Evolutionary conservation across 768 basidiomycete species (phyloP).

Genomic region (Lactarius vividus): DNA sequence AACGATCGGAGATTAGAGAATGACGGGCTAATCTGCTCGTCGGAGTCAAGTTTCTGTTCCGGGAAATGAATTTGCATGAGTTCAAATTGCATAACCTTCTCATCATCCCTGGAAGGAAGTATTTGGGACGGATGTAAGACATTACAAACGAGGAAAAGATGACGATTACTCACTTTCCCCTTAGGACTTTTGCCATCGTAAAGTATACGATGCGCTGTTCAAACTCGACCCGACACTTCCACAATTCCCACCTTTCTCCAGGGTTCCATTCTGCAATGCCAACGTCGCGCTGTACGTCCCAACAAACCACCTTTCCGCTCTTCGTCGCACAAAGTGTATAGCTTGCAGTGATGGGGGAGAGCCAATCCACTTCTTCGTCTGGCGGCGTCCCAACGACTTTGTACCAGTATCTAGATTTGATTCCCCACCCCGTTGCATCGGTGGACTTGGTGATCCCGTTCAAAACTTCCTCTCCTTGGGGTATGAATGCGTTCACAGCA

Average conservation of each 20-base stretch:
- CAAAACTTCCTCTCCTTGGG: conserved; percentile 4
- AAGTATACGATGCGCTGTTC: conserved; percentile 69
- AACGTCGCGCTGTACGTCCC: conserved; percentile 63
- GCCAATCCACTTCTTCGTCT: conserved; percentile 69
- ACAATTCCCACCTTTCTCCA: conserved; percentile 59
- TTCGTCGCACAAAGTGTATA: conserved; percentile 78
- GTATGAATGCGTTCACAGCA: conserved; percentile 34
- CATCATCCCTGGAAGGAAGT: conserved; percentile 39
- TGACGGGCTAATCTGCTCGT: conserved; percentile 35
- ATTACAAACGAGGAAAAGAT: background rate
- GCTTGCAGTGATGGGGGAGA: conserved; percentile 71
- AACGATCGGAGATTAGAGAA: conserved; percentile 64
- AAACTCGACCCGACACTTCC: conserved; percentile 78
- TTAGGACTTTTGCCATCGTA: conserved; percentile 52
- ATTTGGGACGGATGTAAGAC: conserved; percentile 2
- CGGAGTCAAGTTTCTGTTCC: conserved; percentile 31
- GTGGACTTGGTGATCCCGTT: conserved; percentile 2
- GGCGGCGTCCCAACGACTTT: conserved; percentile 66
- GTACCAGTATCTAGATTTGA: conserved; percentile 53
- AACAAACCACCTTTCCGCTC: conserved; percentile 72
- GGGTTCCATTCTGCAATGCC: conserved; percentile 72
- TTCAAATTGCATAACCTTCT: conserved; percentile 65
- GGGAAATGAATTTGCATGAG: conserved; percentile 67
- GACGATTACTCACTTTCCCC: conserved; percentile 22
- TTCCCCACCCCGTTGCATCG: conserved; percentile 17